A percentile compares a stretch with the other conserved stretches of the same genome.
phyloP scores from a whole-genome alignment of 495 filamentous ascomycete species.

The Xylaria intraflava region DNA sequence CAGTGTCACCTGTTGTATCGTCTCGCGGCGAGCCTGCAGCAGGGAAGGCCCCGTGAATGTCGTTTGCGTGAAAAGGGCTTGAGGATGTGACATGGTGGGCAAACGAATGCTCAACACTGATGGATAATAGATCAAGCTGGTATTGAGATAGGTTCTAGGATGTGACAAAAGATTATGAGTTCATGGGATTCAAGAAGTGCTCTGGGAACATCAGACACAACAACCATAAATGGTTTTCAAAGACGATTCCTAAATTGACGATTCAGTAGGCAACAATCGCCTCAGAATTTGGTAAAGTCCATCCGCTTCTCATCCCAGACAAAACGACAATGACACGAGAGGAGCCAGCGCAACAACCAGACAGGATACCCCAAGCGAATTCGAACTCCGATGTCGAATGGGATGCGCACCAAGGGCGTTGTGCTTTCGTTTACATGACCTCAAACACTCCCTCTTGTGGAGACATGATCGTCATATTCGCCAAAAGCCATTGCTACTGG shows the following conservation, averaged over 20 bases:
- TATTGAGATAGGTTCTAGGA: background rate
- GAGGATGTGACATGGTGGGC: constrained; percentile 25
- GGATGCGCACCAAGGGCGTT: background rate
- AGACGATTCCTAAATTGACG: no score
- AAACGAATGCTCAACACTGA: background rate
- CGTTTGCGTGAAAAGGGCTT: constrained; percentile 26
- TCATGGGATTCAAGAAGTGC: no score
- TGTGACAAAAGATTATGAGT: no score
- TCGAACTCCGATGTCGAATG: constrained; percentile 1
- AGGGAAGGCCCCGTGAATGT: constrained; percentile 27
- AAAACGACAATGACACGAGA: no score
- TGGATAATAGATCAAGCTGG: background rate
- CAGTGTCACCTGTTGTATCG: constrained; percentile 35
- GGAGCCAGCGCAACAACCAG: no score
- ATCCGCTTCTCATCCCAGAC: no score
- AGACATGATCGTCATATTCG: background rate
- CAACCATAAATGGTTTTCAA: no score
- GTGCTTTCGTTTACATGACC: background rate
- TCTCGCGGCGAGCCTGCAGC: constrained; percentile 34
- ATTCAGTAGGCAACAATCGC: no score
- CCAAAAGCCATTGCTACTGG: background rate
- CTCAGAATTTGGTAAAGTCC: no score
- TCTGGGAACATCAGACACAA: no score
- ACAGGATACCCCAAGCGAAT: background rate
- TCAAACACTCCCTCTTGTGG: background rate